A percentile compares a stretch with the other conserved stretches of the same genome.
Evolutionary conservation across 169 alveolate genomes (phyloP).

Genomic region (Plasmodium chabaudi): DNA sequence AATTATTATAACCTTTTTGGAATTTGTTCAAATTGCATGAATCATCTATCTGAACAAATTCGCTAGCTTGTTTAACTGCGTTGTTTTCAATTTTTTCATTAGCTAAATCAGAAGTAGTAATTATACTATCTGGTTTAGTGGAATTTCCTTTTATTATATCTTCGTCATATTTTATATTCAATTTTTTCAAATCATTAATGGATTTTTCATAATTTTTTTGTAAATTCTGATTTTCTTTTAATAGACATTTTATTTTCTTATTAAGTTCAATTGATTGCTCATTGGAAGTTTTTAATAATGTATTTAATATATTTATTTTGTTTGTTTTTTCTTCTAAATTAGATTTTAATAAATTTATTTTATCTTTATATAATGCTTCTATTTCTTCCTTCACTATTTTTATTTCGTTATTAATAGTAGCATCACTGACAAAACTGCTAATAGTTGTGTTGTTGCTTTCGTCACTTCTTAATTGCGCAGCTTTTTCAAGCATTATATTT

Average conservation of each 20-base stretch:
- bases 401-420: slow-evolving; percentile 10
- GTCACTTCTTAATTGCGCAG: background rate
- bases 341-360: slow-evolving; percentile 35
- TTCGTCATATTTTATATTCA: slow-evolving; percentile 47
- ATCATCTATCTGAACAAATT: too few species aligned
- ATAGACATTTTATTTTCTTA: slow-evolving; percentile 26
- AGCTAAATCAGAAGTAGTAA: background rate
- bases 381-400: slow-evolving; percentile 23
- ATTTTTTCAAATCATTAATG: slow-evolving; percentile 37
- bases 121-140: background rate
- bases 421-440: background rate
- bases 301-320: slow-evolving; percentile 38
- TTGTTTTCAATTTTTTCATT: background rate
- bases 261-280: slow-evolving; percentile 52
- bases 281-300: slow-evolving; percentile 66
- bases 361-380: slow-evolving; percentile 45
- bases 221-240: slow-evolving; percentile 55
- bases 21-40: too few species aligned
- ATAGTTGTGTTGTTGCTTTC: background rate
- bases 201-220: slow-evolving; percentile 68
- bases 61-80: background rate
- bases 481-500: slow-evolving; percentile 22
- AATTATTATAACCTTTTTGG: background rate
- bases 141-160: background rate
- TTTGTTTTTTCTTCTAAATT: slow-evolving; percentile 58